Evolutionary conservation across 75 land plant species (phyloP), one percentile per base, ranked within the genome.

Genomic region (Pinus albicaulis): DNA sequence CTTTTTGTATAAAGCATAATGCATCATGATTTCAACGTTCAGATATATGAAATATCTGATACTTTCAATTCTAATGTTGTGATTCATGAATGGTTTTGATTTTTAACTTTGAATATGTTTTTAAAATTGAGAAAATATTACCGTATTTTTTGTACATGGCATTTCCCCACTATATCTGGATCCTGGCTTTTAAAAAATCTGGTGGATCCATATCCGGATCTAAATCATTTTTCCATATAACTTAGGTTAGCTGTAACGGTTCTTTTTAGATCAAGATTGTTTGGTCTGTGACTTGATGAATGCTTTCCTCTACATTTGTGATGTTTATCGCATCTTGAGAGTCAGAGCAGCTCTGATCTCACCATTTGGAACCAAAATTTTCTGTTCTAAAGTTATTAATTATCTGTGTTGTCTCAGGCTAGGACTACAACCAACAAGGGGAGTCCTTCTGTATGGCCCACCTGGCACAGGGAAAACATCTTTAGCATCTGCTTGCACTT

Each of bases 381-480:
- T 31, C 14, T 16, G 11, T 76, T 62, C 26, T 19, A 41, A 71
- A 55, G 19, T 41, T 74, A 11, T 55, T 57, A 70, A 57, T 57
- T 17, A 48, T 76, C 26, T 65, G 16, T 6, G 69, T 68, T n/a
- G 44, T 66, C 56, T 25, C 80, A 86, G 88, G 71, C 73, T 80
- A 71, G 82, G 83, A n/a, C 64, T 86, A 76, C 81, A 85, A n/a
- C 78, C 86, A 57, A 88, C 91, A 80, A 92, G 84, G 75, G 89
- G 99, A 59, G 87, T 98, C 38, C 96, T 98, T 81, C 91, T 98
- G 77, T 87, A 93, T 89, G 99, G 99, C 10, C 98, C 98, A 15
- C 94, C 98, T 56, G 99, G 99, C 56, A 95, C 99, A 26, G 99
- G 99, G 64, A 98, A 98, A 82, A 98, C 99, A 31, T 84, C 99